Conservation (phyloP, 225 moss, liverwort and hornwort species). For the Polytrichum formosum region DNA sequence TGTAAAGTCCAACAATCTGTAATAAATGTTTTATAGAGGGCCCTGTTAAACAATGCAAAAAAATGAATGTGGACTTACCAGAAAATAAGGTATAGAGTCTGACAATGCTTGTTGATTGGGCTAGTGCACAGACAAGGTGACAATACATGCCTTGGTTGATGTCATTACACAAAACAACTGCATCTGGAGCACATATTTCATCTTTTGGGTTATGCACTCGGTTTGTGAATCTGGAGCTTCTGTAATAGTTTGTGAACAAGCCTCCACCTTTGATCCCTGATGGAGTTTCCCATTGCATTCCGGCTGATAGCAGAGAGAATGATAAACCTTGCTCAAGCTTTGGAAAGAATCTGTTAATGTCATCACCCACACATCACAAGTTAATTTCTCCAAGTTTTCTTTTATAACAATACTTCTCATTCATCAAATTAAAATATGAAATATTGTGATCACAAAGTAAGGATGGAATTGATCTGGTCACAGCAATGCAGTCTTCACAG, state of each 20-base stretch:
- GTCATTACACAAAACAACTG: constrained; percentile 25
- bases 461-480: no score
- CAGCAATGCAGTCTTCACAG: no score
- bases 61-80: not conserved
- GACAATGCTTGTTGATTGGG: constrained; percentile 26
- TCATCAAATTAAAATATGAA: no score
- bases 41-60: no score
- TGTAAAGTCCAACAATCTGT: no score
- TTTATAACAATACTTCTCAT: no score
- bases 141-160: constrained; percentile 64
- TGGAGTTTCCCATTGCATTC: constrained; percentile 7
- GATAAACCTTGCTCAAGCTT: not conserved
- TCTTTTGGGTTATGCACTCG: constrained; percentile 25
- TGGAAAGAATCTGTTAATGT: constrained; percentile 1
- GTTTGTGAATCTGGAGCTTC: constrained; percentile 14
- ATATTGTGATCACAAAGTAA: no score
- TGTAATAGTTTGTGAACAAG: constrained; percentile 28
- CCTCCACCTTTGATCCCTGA: constrained; percentile 17
- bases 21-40: no score
- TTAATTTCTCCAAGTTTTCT: no score
- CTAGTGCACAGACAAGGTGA: constrained; percentile 62
- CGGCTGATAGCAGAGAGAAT: not conserved
- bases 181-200: constrained; percentile 35
- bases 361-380: not conserved
- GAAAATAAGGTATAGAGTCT: constrained; percentile 2